Percentiles rank a stretch among this genome's conserved stretches.
These are phyloP conservation scores for Metschnikowia baotianmanensis DNA, from an alignment of 805 yeast genomes.

Conservation along the genomic window DNA sequence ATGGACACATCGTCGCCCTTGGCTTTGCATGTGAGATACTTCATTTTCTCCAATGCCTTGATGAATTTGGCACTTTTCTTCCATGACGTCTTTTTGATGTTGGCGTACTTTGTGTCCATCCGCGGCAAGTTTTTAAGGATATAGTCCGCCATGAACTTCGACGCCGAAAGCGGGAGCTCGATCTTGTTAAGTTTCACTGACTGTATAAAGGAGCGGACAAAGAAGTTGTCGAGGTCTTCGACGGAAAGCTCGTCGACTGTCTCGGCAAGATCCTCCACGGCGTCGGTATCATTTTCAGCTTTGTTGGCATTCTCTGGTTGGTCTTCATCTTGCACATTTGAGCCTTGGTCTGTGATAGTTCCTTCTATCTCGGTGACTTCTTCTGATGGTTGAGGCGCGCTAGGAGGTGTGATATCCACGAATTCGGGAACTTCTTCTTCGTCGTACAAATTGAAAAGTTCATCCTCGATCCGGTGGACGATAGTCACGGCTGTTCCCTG, in stretches of 20 bases:
- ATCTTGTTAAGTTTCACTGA: constrained; percentile 58
- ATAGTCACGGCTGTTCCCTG: constrained; percentile 79
- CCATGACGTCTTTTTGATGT: constrained; percentile 82
- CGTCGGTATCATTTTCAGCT: background rate
- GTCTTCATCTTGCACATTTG: background rate
- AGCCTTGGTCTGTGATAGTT: constrained; percentile 2
- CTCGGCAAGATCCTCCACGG: constrained; percentile 28
- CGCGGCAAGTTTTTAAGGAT: constrained; percentile 72
- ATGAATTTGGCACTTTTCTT: constrained; percentile 83
- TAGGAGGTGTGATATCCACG: constrained; percentile 5
- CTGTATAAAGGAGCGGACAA: constrained; percentile 67
- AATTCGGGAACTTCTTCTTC: constrained; percentile 29
- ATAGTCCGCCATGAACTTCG: constrained; percentile 71
- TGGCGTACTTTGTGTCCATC: constrained; percentile 50
- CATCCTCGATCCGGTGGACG: constrained; percentile 68
- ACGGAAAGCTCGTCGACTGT: constrained; percentile 41
- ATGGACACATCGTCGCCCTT: constrained; percentile 78
- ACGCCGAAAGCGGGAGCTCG: constrained; percentile 66
- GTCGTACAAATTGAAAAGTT: constrained; percentile 51
- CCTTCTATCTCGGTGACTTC: background rate
- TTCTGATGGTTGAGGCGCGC: constrained; percentile 1
- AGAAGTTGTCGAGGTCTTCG: constrained; percentile 73
- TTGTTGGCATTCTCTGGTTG: background rate
- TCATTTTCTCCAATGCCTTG: constrained; percentile 80
- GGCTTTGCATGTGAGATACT: constrained; percentile 70